Percentiles rank a stretch among this genome's conserved stretches.
Conservation (phyloP, 148 eudicot genomes). For the Silene uniflora region DNA sequence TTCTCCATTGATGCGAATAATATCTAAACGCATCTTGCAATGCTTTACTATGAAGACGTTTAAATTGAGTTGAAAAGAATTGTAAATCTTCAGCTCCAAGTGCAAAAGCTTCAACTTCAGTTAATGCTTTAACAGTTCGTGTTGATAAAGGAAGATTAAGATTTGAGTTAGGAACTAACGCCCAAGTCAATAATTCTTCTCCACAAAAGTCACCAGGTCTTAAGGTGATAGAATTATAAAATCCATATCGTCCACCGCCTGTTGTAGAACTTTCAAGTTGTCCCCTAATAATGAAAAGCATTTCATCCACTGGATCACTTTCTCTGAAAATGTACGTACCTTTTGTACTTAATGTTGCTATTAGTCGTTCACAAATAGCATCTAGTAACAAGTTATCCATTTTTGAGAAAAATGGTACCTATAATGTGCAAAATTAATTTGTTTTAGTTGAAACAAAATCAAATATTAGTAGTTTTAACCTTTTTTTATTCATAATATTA, state of each 20-base stretch:
- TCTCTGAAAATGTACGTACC: constrained; percentile 62
- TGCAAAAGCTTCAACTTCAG: constrained; percentile 89
- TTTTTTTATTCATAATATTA: too few relatives aligned
- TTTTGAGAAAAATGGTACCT: constrained; percentile 88
- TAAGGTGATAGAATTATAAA: constrained; percentile 71
- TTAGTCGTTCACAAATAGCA: constrained; percentile 77
- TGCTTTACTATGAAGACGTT: constrained; percentile 79
- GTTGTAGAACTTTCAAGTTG: constrained; percentile 84
- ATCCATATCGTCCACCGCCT: constrained; percentile 76
- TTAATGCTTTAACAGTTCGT: constrained; percentile 57
- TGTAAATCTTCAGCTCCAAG: constrained; percentile 78
- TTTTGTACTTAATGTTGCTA: constrained; percentile 65
- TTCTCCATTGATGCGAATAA: constrained; percentile 89
- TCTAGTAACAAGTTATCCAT: constrained; percentile 87
- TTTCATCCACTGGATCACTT: constrained; percentile 78
- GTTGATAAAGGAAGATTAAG: constrained; percentile 66
- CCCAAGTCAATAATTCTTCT: constrained; percentile 84
- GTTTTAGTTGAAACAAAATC: too few relatives aligned
- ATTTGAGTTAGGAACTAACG: constrained; percentile 59
- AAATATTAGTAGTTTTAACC: too few relatives aligned
- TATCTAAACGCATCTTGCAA: constrained; percentile 80
- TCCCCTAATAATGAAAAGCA: constrained; percentile 79
- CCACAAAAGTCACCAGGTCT: constrained; percentile 89
- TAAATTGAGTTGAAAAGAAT: constrained; percentile 67
- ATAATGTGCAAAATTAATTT: neutral